A percentile compares a stretch with the other conserved stretches of the same genome.
Evolutionary conservation across 768 basidiomycete genomes (phyloP).

Genomic region (Butyriboletus loyo): DNA sequence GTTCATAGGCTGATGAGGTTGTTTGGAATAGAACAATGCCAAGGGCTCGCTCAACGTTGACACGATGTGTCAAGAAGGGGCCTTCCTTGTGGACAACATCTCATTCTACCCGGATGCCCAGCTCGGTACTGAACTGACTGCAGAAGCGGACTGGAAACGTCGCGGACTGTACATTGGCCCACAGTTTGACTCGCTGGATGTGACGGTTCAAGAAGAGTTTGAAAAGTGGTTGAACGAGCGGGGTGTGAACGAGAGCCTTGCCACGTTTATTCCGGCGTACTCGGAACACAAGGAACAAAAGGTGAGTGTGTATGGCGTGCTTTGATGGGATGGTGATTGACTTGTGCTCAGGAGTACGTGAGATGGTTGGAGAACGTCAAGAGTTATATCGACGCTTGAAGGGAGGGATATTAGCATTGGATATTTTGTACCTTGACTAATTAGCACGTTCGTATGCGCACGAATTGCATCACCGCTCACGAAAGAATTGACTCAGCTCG

Average conservation of each 20-base stretch:
- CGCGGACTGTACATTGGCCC: slow-evolving; percentile 92
- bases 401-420: not conserved
- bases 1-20: not conserved
- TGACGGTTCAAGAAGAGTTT: slow-evolving; percentile 85
- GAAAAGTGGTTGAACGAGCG: slow-evolving; percentile 88
- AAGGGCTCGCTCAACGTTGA: slow-evolving; percentile 77
- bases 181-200: slow-evolving; percentile 89
- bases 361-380: slow-evolving; percentile 84
- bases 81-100: slow-evolving; percentile 86
- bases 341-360: slow-evolving; percentile 73
- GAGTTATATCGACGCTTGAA: slow-evolving; percentile 67
- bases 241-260: slow-evolving; percentile 79
- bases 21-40: slow-evolving; percentile 38
- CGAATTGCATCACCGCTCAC: slow-evolving; percentile 25
- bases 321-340: slow-evolving; percentile 6
- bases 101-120: slow-evolving; percentile 76
- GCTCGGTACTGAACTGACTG: slow-evolving; percentile 71
- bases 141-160: slow-evolving; percentile 93
- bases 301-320: slow-evolving; percentile 39
- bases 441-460: slow-evolving; percentile 9
- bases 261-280: slow-evolving; percentile 86
- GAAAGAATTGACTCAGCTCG: too few relatives aligned
- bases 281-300: slow-evolving; percentile 91
- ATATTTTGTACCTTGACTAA: not conserved
- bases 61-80: slow-evolving; percentile 72